Conservation (phyloP, 352 stramenopile species). For the Blastocystis hominis region DNA sequence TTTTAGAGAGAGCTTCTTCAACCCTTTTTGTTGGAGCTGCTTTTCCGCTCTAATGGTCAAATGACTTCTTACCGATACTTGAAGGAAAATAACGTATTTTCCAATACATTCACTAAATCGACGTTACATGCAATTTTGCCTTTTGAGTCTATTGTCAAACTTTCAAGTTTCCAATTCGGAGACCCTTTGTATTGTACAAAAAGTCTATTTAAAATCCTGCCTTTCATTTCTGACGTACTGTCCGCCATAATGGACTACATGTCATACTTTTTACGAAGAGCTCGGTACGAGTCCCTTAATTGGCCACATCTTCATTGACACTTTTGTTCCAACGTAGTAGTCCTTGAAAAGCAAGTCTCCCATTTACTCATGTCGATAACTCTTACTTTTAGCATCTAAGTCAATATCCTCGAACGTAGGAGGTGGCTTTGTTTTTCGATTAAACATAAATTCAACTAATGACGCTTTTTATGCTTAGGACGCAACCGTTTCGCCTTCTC, state of each 20-base stretch:
- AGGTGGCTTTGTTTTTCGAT: neutral
- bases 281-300: neutral
- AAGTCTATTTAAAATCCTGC: neutral
- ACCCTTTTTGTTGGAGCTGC: neutral
- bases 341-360: neutral
- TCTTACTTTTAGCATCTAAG: neutral
- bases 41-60: neutral
- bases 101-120: neutral
- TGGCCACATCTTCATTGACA: neutral
- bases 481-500: neutral
- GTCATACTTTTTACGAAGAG: neutral
- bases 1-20: neutral
- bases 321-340: neutral
- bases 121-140: neutral
- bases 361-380: neutral
- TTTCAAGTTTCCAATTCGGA: neutral
- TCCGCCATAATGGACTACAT: neutral
- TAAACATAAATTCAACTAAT: neutral
- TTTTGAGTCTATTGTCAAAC: neutral
- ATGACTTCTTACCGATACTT: neutral
- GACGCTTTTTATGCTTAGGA: neutral
- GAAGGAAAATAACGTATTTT: neutral
- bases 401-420: neutral
- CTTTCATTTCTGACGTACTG: neutral
- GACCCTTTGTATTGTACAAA: neutral